A percentile compares a stretch with the other conserved stretches of the same genome.
These are phyloP conservation scores for Globisporangium nagaii DNA, from an alignment of 352 stramenopile genomes.

Conservation along the genomic window DNA sequence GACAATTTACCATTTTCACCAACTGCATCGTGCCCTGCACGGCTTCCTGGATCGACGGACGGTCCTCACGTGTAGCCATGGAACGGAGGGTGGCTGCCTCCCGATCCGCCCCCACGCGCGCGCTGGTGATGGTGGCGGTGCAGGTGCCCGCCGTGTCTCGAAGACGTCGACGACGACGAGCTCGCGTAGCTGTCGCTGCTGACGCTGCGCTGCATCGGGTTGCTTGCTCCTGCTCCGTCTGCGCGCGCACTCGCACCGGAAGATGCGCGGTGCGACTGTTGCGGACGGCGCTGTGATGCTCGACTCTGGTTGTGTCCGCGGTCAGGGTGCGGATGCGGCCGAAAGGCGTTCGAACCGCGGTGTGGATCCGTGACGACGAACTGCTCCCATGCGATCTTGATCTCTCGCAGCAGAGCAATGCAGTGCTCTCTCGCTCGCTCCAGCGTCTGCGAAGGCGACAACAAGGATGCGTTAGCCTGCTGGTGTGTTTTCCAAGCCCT, in stretches of 20 bases:
- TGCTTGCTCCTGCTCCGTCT: not conserved
- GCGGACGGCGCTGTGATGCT: slow-evolving; percentile 1
- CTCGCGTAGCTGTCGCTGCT: not conserved
- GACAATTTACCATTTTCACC: no score
- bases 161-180: not conserved
- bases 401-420: slow-evolving; percentile 8
- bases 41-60: no score
- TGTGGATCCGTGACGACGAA: slow-evolving; percentile 6
- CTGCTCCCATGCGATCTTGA: slow-evolving; percentile 19
- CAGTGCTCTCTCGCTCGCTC: slow-evolving; percentile 13
- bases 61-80: not conserved
- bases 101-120: not conserved
- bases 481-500: not conserved
- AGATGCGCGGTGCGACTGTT: not conserved
- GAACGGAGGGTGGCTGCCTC: not conserved
- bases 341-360: not conserved
- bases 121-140: slow-evolving; percentile 12
- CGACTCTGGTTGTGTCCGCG: slow-evolving; percentile 5
- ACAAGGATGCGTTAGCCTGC: not conserved
- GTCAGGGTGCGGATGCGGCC: not conserved
- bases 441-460: slow-evolving; percentile 4
- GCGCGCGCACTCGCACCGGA: not conserved
- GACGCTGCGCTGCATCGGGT: not conserved
- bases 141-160: slow-evolving; percentile 6
- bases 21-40: no score